Percentiles rank a stretch among this genome's conserved stretches.
phyloP scores from a whole-genome alignment of 371 early-diverging fungal species.

The Mucor plumbeus region DNA sequence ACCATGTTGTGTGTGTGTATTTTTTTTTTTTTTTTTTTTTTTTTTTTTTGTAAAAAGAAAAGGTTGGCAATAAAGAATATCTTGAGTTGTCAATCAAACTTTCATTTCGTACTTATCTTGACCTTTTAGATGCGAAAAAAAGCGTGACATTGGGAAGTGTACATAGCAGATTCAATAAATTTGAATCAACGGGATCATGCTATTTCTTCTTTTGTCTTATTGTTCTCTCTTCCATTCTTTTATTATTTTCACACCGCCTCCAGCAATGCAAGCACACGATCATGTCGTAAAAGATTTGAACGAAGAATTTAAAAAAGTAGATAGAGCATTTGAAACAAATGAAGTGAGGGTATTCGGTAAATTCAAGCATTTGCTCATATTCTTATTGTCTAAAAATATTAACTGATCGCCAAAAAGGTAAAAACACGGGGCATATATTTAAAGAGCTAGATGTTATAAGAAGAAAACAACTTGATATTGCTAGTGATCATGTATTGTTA shows the following conservation, averaged over 20 bases:
- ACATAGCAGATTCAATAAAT: not conserved
- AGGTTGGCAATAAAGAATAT: not conserved
- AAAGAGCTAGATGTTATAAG: constrained; percentile 28
- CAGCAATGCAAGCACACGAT: constrained; percentile 27
- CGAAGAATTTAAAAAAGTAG: constrained; percentile 25
- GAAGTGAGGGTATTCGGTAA: constrained; percentile 30
- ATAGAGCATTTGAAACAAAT: constrained; percentile 15
- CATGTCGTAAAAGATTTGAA: constrained; percentile 17
- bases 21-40: no score
- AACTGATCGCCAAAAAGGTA: constrained; percentile 7
- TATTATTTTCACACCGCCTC: not conserved
- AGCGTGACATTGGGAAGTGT: not conserved
- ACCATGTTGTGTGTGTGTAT: constrained; percentile 2
- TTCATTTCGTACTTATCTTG: not conserved
- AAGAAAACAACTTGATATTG: constrained; percentile 30
- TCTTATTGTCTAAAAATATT: no score
- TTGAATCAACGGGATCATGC: not conserved
- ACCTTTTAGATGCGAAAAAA: not conserved
- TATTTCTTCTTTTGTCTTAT: not conserved
- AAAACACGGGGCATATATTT: constrained; percentile 21
- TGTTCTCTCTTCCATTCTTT: constrained; percentile 4
- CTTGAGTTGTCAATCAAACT: not conserved
- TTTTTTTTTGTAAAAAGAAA: not conserved
- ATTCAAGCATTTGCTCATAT: no score
- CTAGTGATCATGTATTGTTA: constrained; percentile 29